These are phyloP conservation scores for Verticillium longisporum DNA, from an alignment of 2,329 filamentous ascomycete species.

Conservation along the genomic window DNA sequence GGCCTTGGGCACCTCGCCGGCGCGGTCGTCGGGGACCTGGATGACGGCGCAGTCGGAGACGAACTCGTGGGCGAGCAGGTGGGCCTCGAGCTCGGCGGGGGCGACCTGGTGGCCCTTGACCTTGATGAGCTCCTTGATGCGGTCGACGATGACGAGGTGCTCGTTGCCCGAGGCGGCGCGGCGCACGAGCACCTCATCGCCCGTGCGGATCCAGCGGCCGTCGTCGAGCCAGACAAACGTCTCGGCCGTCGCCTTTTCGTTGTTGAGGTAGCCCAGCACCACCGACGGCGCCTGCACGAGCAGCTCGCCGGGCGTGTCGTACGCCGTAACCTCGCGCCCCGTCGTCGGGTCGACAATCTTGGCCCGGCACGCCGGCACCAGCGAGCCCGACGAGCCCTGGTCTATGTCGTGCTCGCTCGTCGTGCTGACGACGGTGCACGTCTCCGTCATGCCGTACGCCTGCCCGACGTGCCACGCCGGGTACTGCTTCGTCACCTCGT, in stretches of 20 bases:
- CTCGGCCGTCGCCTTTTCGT: slow-evolving; percentile 73
- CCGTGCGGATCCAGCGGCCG: slow-evolving; percentile 73
- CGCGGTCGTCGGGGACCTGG: slow-evolving; percentile 52
- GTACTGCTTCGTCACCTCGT: slow-evolving; percentile 53
- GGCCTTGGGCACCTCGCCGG: slow-evolving; percentile 58
- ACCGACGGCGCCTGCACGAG: slow-evolving; percentile 71
- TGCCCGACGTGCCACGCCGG: slow-evolving; percentile 62
- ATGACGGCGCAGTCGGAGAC: slow-evolving; percentile 73
- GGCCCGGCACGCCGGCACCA: slow-evolving; percentile 56
- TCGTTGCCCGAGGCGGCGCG: slow-evolving; percentile 59
- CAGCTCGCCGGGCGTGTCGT: slow-evolving; percentile 73
- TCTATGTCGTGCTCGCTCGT: slow-evolving; percentile 54
- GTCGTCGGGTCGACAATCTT: slow-evolving; percentile 58
- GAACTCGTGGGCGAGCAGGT: slow-evolving; percentile 61
- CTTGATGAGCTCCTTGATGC: slow-evolving; percentile 66
- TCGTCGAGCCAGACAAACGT: slow-evolving; percentile 65
- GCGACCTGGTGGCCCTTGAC: slow-evolving; percentile 73
- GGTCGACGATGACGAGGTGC: slow-evolving; percentile 79
- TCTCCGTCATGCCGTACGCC: slow-evolving; percentile 74
- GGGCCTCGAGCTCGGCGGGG: slow-evolving; percentile 71
- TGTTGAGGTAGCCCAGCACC: slow-evolving; percentile 79
- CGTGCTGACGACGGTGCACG: slow-evolving; percentile 57
- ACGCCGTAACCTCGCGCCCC: slow-evolving; percentile 60
- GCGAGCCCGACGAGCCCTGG: slow-evolving; percentile 60
- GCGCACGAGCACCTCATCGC: slow-evolving; percentile 67